Evolutionary conservation across 2,329 filamentous ascomycete genomes (phyloP), one percentile per base, ranked within the genome.

Genomic region (Sclerotinia borealis): DNA sequence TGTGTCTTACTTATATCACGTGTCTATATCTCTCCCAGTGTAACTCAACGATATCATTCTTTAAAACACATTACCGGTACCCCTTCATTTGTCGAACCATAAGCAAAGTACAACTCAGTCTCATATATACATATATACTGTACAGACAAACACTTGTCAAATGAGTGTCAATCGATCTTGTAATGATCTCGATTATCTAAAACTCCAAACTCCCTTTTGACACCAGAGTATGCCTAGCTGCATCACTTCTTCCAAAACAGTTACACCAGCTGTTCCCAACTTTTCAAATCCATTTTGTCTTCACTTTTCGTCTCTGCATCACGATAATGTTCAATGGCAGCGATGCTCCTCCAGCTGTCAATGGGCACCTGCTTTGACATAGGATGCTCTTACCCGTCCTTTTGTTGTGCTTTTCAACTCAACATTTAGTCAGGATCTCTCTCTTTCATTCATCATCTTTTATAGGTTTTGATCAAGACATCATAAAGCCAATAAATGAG

Each of bases 271-370:
- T 22, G 22, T 43, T 62, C 25, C 17, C n/a, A 25, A 34, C 34
- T 59, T 10, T 10, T 47, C 49, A 13, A 41, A 36, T 45, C 13
- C n/a, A 50, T 41, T 45, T 51, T 29, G 50, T 22, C 27, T 29
- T 37, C n/a, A 37, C 34, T 56, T 62, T 47, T 62, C 50, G 59
- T 48, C 34, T 48, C 65, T 60, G 63, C 63, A 63, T 54, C 59
- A 63, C 63, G 63, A 66, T 61, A 66, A 65, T 58, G 31, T 29
- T 56, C 36, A 59, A 48, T 63, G 63, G 47, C 39, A 43, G 47
- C 39, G 49, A 31, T 43, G 55, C 27, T 59, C 29, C 27, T 59
- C 29, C 52, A 34, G 37, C 34, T 56, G 34, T 56, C 59, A 55
- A 56, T 56, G 59, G 49, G 37, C 48, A 56, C 34, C 59, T 55